Evolutionary conservation across 2,329 filamentous ascomycete species (phyloP), one percentile per base, ranked within the genome.

Genomic region (Falciphora oryzae): DNA sequence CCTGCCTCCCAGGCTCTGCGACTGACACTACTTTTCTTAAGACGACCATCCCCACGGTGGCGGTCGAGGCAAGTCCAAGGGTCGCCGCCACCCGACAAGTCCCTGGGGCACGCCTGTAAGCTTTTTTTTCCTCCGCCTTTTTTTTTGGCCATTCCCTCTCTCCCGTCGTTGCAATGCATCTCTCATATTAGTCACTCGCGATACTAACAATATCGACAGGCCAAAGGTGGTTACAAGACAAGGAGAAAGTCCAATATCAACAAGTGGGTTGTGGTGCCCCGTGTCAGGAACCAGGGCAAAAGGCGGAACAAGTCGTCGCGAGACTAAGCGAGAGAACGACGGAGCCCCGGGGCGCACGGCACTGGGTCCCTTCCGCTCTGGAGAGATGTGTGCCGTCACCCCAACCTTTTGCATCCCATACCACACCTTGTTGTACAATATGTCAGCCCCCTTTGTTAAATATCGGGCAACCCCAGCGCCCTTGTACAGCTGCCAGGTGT

Each of bases 61-160:
- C 90, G 95, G 95, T 79, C 88, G 96, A 84, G 95, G 95, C 81
- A 99, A 99, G 81, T 97, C 93, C 65, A 99, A 99, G 91, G 93
- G 95, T 87, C 97, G 97, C 75, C 88, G 93, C 67, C 85, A 96
- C 75, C 95, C 96, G 44, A 92, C 95, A 71, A 97, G 92, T 79
- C 95, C 95, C 66, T 99, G 96, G 95, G 95, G 96, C 75, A 89
- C 88, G 75, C 94, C 92, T 74, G 93, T 96, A 89, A 80, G 92
- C 86, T 58, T 50, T 62, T 27, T 14, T 57, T 8, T 50, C 16
- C 18, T 27, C 31, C 11, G 16, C 4, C 8, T 60, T 7, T 28
- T 5, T 57, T 25, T 25, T n/a, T 53, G 18, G 1, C n/a, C 16
- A 18, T 7, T 6, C 38, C 18, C 3, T 50, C 16, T 32, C 32